Percentiles rank a stretch among this genome's conserved stretches.
Evolutionary conservation across 2,329 filamentous ascomycete genomes (phyloP).

Genomic region (Cyanodermella asteris): DNA sequence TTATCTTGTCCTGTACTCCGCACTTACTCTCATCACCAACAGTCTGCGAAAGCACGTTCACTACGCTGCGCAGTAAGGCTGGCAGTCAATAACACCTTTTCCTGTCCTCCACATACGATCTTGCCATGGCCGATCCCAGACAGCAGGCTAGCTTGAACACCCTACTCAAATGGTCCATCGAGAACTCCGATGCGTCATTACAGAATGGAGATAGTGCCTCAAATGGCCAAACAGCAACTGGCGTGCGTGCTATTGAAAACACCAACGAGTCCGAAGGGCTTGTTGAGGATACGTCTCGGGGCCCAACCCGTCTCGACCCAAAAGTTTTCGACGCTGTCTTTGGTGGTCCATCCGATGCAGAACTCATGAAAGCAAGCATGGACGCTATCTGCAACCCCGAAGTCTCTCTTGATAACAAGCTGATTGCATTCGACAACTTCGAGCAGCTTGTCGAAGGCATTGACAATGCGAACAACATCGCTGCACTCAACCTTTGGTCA

Average conservation of each 20-base stretch:
- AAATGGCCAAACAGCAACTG: conserved; percentile 12
- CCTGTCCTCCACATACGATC: conserved; percentile 3
- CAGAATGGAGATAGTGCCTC: too few relatives aligned
- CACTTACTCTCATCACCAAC: too few relatives aligned
- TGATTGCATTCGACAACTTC: conserved; percentile 82
- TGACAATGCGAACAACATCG: conserved; percentile 93
- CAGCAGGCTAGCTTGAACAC: conserved; percentile 47
- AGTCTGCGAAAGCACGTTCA: too few relatives aligned
- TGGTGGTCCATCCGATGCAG: conserved; percentile 71
- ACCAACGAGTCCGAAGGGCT: too few relatives aligned
- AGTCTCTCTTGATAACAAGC: conserved; percentile 49
- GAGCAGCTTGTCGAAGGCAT: conserved; percentile 80
- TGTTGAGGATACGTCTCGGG: too few relatives aligned
- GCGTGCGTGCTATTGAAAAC: conserved; percentile 14
- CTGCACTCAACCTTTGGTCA: conserved; percentile 56
- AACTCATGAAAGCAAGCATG: conserved; percentile 78
- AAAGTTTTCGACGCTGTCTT: conserved; percentile 53
- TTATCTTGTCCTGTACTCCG: too few relatives aligned
- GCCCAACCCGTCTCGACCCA: conserved; percentile 40
- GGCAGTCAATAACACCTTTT: too few relatives aligned
- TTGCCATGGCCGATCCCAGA: conserved; percentile 16
- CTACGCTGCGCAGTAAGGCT: too few relatives aligned
- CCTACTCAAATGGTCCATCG: conserved; percentile 58
- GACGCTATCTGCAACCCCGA: conserved; percentile 45
- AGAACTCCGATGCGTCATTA: conserved; percentile 37